Evolutionary conservation across 768 basidiomycete species (phyloP), one percentile per base, ranked within the genome.

Genomic region (Calocera cornea): DNA sequence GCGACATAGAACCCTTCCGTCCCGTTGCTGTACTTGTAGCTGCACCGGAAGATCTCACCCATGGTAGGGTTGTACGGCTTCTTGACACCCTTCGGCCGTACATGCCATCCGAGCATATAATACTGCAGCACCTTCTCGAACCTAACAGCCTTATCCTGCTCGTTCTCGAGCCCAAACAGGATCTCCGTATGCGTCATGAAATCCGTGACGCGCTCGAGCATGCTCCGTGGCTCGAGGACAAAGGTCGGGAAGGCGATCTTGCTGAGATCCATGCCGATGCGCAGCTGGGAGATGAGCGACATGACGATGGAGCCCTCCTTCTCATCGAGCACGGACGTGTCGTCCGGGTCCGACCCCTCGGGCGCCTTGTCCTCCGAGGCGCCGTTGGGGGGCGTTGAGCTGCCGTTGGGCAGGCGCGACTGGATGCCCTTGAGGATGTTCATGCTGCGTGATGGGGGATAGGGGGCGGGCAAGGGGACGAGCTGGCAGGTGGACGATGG

Each of bases 101-200:
- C 95, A 78, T 98, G 97, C 97, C 97, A 99, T 27, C 97, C 97
- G n/a, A 91, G 88, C 60, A 99, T 87, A 76, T 97, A 99, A 76
- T 95, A 97, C 70, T 90, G 88, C 36, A 97, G 82, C 1, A 98
- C 92, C 64, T 86, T 84, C 70, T 95, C 83, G 76, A 97, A 97
- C 49, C 97, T 82, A 74, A 95, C 94, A 75, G 95, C 89, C 34
- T 92, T 84, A 73, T 92, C 87, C 41, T 83, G 80, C 74, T 85
- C 86, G n/a, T 84, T 75, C 71, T 90, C 92, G 77, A 77, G 86
- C 92, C 92, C 91, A 78, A 95, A 95, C 73, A 97, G 85, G 75
- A 98, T 87, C 79, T 99, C 95, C 34, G 97, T 94, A 78, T 98
- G 97, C 67, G 93, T 89, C 88, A 98, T 95, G 78, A 99, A 99